Base-by-base conservation (phyloP, 1,284 basidiomycete genomes). In the Naganishia liquefaciens region DNA sequence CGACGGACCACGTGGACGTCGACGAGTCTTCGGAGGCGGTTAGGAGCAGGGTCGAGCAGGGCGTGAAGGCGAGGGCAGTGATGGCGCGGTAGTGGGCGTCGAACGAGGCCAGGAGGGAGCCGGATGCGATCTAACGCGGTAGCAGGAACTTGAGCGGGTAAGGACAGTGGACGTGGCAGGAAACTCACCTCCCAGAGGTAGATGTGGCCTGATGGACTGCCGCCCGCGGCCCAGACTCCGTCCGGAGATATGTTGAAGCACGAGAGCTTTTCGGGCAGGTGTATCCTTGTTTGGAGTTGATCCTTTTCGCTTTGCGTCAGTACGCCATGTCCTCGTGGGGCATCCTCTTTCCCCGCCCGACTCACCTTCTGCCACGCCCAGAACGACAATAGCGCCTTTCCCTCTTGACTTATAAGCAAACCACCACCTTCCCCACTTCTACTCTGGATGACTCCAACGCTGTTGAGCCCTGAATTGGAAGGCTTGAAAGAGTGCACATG, bases 71-170 rank as follows among this genome's bases (percentile, higher is more conserved):
- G 2, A 98, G 80, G 3, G 89, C 87, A 64, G 86, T 89, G 49
- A 97, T 83, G 71, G 88, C 84, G 54, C 94, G 90, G 79, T 97
- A 99, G 78, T 98, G 95, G 9, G 93, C 94, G 70, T 96, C 94
- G 85, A 93, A 93, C 0, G 89, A 87, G 66, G 89, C 86, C 77
- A 89, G 89, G 51, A 99, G 82, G 47, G 91, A 87, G 7, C 95
- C 95, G 3, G 93, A 95, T 2, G 89, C 83, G 71, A 93, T 83
- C 91, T 96, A 79, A 28, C 63, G 64, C 33, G 23, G 0, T 37
- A 28, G n/a, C n/a, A n/a, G 46, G 47, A 17, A 42, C 51, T 28
- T 30, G 19, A 44, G 39, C 49, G 10, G 47, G 63, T 39, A 46
- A 15, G 6, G 39, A 3, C 23, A n/a, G 9, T 6, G 10, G 37